Base-by-base conservation (phyloP, 2,329 filamentous ascomycete species). In the Monosporascus sp. region DNA sequence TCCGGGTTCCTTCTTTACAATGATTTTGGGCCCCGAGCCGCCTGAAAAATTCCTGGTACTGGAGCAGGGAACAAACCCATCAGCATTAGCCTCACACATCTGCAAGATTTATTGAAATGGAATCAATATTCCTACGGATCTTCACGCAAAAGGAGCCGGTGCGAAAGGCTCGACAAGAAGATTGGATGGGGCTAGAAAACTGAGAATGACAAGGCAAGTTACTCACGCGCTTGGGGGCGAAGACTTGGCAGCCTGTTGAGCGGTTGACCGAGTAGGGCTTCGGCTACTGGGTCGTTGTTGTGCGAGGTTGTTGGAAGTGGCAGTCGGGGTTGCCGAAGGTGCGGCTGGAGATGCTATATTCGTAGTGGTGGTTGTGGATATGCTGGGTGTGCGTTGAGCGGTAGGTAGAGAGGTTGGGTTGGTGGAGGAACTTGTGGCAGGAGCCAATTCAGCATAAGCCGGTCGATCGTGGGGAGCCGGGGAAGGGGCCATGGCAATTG, bases 1-100 rank as follows among this genome's bases (percentile, higher is more conserved):
- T 43, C 88, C 84, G 37, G 92, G 92, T 72, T 99, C 94, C 73
- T 97, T 97, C 79, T 97, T 97, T 55, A 99, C 92, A 59, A 96
- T 81, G 58, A 97, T 95, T 74, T 90, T 92, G 41, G 89, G 89
- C 47, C 58, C 64, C 9, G 63, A 52, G 27, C 73, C 71, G 46
- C 74, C 78, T 70, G 70, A 74, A 72, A 69, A 80, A 77, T 72
- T 78, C 73, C 78, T 79, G 71, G 78, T 68, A 61, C 78, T 78
- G 49, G 17, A 54, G 19, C 19, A 54, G 20, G 66, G 60, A 64
- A 67, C 66, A 67, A 62, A 65, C 53, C 57, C 60, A 57, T 64
- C 53, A 61, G 47, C 17, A 14, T 35, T 16, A 48, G 11, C 31
- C 11, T 35, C 31, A 5, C 11, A 14, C 5, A 35, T 14, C 31